A percentile compares a stretch with the other conserved stretches of the same genome.
These are phyloP conservation scores for Colletotrichum sp. DNA, from an alignment of 2,329 filamentous ascomycete genomes.

Conservation along the genomic window DNA sequence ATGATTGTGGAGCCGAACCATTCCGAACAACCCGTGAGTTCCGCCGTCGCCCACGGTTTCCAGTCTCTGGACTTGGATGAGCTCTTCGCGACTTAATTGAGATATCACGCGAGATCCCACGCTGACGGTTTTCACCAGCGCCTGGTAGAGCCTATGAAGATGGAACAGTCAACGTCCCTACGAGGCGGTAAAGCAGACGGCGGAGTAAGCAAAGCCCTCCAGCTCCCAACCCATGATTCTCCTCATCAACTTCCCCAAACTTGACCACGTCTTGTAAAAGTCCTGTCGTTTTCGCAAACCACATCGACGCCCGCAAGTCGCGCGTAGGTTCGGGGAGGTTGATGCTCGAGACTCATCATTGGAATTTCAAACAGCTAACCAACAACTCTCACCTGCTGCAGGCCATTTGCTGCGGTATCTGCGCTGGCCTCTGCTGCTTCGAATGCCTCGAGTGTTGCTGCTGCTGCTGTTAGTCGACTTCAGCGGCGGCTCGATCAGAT, in stretches of 20 bases:
- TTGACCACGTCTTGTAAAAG: neutral
- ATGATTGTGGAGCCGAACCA: conserved; percentile 30
- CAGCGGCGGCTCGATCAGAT: neutral
- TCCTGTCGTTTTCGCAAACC: neutral
- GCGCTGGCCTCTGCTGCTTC: conserved; percentile 44
- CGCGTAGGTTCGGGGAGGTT: neutral
- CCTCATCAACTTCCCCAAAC: neutral
- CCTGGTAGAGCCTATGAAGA: conserved; percentile 38
- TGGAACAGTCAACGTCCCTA: conserved; percentile 30
- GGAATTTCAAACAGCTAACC: neutral
- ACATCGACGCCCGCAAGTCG: neutral
- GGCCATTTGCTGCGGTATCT: conserved; percentile 46
- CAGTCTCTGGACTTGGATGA: neutral
- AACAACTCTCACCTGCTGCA: conserved; percentile 14
- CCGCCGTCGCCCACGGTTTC: neutral
- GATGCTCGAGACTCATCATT: neutral
- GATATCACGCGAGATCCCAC: neutral
- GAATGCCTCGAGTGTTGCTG: conserved; percentile 38
- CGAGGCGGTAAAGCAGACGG: conserved; percentile 38
- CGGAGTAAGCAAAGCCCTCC: conserved; percentile 31
- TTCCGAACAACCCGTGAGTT: conserved; percentile 40
- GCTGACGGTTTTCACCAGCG: conserved; percentile 27
- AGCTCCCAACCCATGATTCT: neutral
- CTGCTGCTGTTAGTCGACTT: conserved; percentile 19
- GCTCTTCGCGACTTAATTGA: neutral